Evolutionary conservation across 257 asterid genomes (phyloP).

Genomic region (Solanum chmielewskii): DNA sequence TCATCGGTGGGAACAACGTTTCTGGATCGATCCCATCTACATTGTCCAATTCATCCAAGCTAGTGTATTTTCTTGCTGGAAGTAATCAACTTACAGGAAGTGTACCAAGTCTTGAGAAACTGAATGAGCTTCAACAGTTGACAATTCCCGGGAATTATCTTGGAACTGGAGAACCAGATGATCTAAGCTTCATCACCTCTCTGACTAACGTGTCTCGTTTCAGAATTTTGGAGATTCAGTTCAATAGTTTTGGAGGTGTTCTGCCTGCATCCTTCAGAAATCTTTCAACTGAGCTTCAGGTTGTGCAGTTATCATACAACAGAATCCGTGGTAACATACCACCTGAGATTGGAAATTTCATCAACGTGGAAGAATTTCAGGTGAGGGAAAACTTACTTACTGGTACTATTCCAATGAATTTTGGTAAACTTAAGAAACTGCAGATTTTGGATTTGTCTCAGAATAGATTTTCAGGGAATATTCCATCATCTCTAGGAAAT

Average conservation of each 20-base stretch:
- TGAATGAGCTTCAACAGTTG: neutral
- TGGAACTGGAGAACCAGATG: neutral
- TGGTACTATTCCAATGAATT: conserved; percentile 1
- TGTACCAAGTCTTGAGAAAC: conserved; percentile 9
- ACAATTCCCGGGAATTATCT: neutral
- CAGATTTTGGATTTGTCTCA: neutral
- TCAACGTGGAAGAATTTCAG: neutral
- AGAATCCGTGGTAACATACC: conserved; percentile 7
- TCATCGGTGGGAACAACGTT: conserved; percentile 7
- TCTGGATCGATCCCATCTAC: conserved; percentile 10
- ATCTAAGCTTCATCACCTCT: conserved; percentile 9
- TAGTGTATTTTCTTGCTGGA: neutral
- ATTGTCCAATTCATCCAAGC: conserved; percentile 4
- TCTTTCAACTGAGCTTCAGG: neutral
- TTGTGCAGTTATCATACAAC: neutral
- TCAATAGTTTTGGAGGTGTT: conserved; percentile 3
- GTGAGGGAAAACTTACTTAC: conserved; percentile 6
- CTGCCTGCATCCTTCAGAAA: conserved; percentile 7
- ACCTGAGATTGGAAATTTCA: conserved; percentile 5
- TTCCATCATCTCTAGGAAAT: conserved; percentile 12
- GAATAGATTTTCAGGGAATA: conserved; percentile 7
- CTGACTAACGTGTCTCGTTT: neutral
- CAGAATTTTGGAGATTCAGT: neutral
- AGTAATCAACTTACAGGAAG: conserved; percentile 3
- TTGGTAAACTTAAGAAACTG: conserved; percentile 4